Base-by-base conservation (phyloP, 2,329 filamentous ascomycete species). In the Hyphodiscus sp. region DNA sequence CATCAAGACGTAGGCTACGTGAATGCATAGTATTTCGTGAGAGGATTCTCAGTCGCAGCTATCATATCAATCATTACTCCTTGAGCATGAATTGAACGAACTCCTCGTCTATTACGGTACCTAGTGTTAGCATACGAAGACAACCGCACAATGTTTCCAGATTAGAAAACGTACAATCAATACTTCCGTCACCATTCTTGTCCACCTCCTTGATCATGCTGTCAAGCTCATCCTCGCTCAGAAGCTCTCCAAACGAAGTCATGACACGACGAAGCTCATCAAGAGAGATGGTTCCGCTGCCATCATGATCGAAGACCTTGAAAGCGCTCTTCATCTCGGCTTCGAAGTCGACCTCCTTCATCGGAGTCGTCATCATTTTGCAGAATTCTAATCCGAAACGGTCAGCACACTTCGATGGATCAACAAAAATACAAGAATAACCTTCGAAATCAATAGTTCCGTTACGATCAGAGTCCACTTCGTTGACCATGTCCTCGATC, bases 191-290 rank as follows among this genome's bases (percentile, higher is more conserved):
- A 42, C 79, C 80, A 66, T 85, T 78, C 73, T 81, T 77, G 64
- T 85, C 82, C 59, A 81, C 81, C 71, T 83, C 78, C 64, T 77
- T 70, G 66, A 85, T 80, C 81, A 85, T 84, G 71, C 83, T 79
- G 58, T 83, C 79, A 55, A 85, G 78, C 71, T 85, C 80, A 44
- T 79, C 78, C 61, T 84, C 80, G 48, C 79, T 81, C 67, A 85
- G 69, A 67, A 82, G 79, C 74, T 85, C 81, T 60, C 82, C 82
- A 52, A 85, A 80, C 20, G 77, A 80, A 60, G 78, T 81, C 78
- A 85, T 82, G 68, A 85, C 80, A 63, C 79, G 75, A 61, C 78
- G 75, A 60, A 85, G 73, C 69, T 85, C 82, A 49, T 79, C 78
- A 50, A 79, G 76, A 26, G 78, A 81, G 69, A 85, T 85, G 67